Base-by-base conservation (phyloP, 345 rosid species). In the Eucalyptus cloeziana region DNA sequence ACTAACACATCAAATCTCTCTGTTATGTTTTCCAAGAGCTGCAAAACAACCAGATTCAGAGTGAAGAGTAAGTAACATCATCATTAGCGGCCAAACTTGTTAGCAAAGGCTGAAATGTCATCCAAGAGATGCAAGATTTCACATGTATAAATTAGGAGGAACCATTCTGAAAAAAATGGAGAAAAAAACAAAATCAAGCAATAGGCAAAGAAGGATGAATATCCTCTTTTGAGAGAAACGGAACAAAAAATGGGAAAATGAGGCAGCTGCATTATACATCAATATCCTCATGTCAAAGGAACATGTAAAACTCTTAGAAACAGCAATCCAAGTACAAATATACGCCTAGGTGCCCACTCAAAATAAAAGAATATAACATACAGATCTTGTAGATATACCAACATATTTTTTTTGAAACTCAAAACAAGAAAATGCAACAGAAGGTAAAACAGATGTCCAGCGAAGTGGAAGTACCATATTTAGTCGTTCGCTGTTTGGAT, bases 401-500 rank as follows among this genome's bases (percentile, higher is more conserved):
- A 76, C 27, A 76, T 76, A 76, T 76, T 86, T 86, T 86, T 44
- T 64, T 40, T 56, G 25, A 40, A 67, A 43, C 31, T 44, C 22
- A 56, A 49, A 47, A 64, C 80, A 64, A 64, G 79, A 62, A 49
- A 49, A 60, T 33, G 40, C 25, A 47, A 60, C 88, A 64, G 49
- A 87, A 44, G 88, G 49, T 25, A 37, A 71, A 71, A 71, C 83
- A 76, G 83, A 76, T 22, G 43, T 37, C 83, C 49, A 49, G 37
- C 1, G 2, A 43, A 71, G 49, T 86, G 90, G 45, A 19, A 90
- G 91, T 95, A 98, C 99, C 99, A 90, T 92, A 91, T 94, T 95
- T 79, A 97, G 92, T 60, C 98, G 97, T 89, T 95, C 98, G n/a
- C 94, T 95, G 89, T 96, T 98, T 89, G 96, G 94, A 90, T 96